These are phyloP conservation scores for Paramecium pentaurelia DNA, from an alignment of 73 alveolate genomes.

Conservation along the genomic window DNA sequence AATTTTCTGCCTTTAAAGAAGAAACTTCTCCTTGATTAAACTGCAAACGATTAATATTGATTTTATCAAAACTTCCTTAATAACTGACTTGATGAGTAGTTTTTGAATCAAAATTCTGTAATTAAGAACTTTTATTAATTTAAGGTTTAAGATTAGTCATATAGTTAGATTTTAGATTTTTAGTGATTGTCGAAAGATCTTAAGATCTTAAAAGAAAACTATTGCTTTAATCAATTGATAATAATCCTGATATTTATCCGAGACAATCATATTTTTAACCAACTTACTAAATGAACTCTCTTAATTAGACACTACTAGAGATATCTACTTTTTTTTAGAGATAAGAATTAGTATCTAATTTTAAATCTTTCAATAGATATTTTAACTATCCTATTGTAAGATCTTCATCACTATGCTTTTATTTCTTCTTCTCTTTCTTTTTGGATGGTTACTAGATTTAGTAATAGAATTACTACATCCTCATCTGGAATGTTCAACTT, in stretches of 20 bases:
- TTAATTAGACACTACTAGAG: background rate
- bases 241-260: conserved; percentile 21
- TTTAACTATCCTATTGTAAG: conserved; percentile 1
- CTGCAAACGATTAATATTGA: background rate
- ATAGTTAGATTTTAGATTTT: background rate
- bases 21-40: background rate
- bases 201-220: background rate
- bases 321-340: background rate
- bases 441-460: conserved; percentile 23
- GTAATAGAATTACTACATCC: background rate
- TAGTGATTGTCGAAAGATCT: background rate
- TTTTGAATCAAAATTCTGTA: background rate
- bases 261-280: conserved; percentile 10
- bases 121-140: background rate
- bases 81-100: background rate
- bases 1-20: background rate
- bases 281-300: background rate
- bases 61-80: conserved; percentile 18
- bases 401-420: conserved; percentile 18
- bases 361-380: conserved; percentile 17
- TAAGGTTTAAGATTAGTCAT: background rate
- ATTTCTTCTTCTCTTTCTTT: conserved; percentile 15
- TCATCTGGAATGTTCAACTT: conserved; percentile 53
- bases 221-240: background rate
- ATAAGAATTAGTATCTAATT: background rate